Conservation (phyloP, 306 rosid genomes). For the Medicago truncatula region MtrunA17r5.0-ANR NC_053048.1:53594001-53594500, state of each 20-base stretch:
- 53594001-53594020: conserved; percentile 53
- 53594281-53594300: neutral
- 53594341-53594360: conserved; percentile 53
- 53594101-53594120: conserved; percentile 93
- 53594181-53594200: conserved; percentile 89
- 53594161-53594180: conserved; percentile 89
- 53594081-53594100: conserved; percentile 85
- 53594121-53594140: conserved; percentile 88
- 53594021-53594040: conserved; percentile 70
- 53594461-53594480: neutral
- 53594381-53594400: conserved; percentile 86
- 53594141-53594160: conserved; percentile 76
- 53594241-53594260: neutral
- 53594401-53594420: conserved; percentile 79
- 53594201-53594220: conserved; percentile 81
- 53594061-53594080: conserved; percentile 87
- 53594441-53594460: conserved; percentile 88
- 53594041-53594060: conserved; percentile 90
- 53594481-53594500: neutral
- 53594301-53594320: neutral
- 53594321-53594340: neutral
- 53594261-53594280: neutral
- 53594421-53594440: conserved; percentile 73
- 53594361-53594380: conserved; percentile 67
- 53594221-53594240: conserved; percentile 97